Evolutionary conservation across 1,284 basidiomycete species (phyloP).

Genomic region (Pseudozyma hubeiensis): DNA sequence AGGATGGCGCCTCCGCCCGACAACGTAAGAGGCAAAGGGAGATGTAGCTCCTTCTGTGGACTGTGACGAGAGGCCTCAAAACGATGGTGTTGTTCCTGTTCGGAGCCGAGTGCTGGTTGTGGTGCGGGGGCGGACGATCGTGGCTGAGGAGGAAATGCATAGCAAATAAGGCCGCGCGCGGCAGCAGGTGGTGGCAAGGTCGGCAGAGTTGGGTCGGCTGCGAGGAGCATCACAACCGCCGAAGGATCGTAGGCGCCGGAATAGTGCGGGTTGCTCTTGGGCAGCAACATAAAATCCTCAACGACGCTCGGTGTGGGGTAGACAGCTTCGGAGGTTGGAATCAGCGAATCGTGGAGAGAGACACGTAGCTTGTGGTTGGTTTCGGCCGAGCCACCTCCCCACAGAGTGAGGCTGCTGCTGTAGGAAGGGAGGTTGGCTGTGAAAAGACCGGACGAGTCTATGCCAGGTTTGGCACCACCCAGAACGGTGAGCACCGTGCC

Average conservation of each 20-base stretch:
- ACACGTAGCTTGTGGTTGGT: conserved; percentile 69
- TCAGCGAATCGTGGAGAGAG: conserved; percentile 43
- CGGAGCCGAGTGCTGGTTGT: conserved; percentile 1
- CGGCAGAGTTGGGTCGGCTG: conserved; percentile 55
- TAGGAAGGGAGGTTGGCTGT: conserved; percentile 80
- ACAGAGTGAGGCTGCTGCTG: conserved; percentile 71
- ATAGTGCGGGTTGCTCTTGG: conserved; percentile 80
- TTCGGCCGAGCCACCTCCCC: conserved; percentile 69
- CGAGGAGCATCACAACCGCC: conserved; percentile 73
- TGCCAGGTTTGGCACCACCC: conserved; percentile 73
- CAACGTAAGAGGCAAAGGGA: conserved; percentile 56
- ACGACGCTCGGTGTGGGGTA: conserved; percentile 71
- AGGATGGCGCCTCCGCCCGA: conserved; percentile 60
- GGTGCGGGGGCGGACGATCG: not conserved
- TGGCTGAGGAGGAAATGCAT: conserved; percentile 56
- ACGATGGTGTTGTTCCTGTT: not conserved
- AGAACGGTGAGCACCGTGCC: conserved; percentile 75
- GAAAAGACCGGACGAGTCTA: conserved; percentile 78
- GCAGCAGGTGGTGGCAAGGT: conserved; percentile 62
- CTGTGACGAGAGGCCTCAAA: not conserved
- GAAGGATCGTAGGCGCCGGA: conserved; percentile 78
- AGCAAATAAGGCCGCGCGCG: conserved; percentile 56
- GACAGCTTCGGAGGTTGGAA: conserved; percentile 74
- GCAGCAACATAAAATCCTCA: conserved; percentile 82
- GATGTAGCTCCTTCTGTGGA: conserved; percentile 40